Evolutionary conservation across 1,284 basidiomycete species (phyloP).

Genomic region (Sporisorium scitamineum): DNA sequence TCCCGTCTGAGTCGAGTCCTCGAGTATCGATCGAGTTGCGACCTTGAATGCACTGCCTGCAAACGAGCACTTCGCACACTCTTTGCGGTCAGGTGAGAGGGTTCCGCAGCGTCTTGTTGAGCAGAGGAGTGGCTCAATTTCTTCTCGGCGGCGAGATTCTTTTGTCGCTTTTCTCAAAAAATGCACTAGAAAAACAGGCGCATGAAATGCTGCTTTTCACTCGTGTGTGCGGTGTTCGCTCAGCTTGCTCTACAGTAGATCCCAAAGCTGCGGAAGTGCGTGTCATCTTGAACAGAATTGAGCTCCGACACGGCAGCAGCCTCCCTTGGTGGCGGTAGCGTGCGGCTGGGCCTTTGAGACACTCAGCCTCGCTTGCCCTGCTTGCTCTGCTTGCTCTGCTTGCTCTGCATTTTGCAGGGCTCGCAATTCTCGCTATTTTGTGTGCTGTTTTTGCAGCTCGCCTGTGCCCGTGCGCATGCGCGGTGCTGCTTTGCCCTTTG

Average conservation of each 20-base stretch:
- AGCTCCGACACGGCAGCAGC: slow-evolving; percentile 4
- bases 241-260: background rate
- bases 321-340: background rate
- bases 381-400: too few species aligned
- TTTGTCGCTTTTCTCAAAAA: too few species aligned
- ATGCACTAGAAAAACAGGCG: background rate
- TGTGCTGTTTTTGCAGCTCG: background rate
- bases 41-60: background rate
- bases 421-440: background rate
- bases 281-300: background rate
- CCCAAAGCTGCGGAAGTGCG: background rate
- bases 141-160: too few species aligned
- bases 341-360: background rate
- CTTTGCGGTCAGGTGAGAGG: background rate
- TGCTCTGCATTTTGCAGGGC: background rate
- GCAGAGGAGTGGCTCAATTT: too few species aligned
- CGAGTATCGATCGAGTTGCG: background rate
- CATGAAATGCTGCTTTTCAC: background rate
- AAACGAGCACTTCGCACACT: background rate
- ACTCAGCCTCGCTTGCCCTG: background rate
- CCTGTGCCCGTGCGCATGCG: background rate
- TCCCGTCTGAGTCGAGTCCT: background rate
- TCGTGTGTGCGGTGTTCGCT: background rate
- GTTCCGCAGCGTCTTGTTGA: background rate
- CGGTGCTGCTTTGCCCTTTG: background rate